Evolutionary conservation across 805 yeast species (phyloP), one percentile per base, ranked within the genome.

Genomic region (Saccharomyces kudriavzevii): DNA sequence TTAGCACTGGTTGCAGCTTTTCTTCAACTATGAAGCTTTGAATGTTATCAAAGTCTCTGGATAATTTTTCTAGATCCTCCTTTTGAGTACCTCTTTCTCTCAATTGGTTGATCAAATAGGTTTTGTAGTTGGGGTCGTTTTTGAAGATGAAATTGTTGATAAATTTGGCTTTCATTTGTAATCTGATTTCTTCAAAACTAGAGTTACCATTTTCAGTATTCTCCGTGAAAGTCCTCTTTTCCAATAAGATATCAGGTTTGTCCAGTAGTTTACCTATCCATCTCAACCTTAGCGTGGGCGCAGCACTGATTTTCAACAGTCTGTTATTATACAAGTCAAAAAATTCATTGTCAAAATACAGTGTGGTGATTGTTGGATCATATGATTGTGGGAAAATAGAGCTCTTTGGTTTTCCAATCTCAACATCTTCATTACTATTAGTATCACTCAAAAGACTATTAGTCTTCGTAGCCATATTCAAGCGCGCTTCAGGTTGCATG

Each of bases 291-390:
- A 92, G 72, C 8, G 96, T 85, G 1, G 96, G 86, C 1, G 87
- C 79, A 8, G 80, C 76, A 57, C 80, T 79, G 52, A 79, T 77
- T 65, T 87, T 89, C 58, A 84, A 77, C 60, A 92, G 76, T 70
- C 89, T 89, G 63, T 85, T 81, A 70, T 91, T 89, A 75, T 94
- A 92, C 57, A 92, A 74, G 60, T 89, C 95, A 65, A 92, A 90
- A 55, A 81, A 74, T 20, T 81, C 77, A 63, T 87, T 90, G 69
- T 92, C 99, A 66, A 94, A 88, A 72, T 92, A 92, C 57, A 92
- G 72, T n/a, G 94, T 83, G 31, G 95, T 87, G 60, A 92, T 86
- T 6, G 82, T 83, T 22, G 97, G 97, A 63, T 91, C 97, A 27
- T 78, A 71, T 13, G 76, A 64, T 53, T 72, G 78, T 52, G 43